Percentiles rank a stretch among this genome's conserved stretches.
Evolutionary conservation across 306 rosid species (phyloP).

Genomic region (Potentilla sterilis): DNA sequence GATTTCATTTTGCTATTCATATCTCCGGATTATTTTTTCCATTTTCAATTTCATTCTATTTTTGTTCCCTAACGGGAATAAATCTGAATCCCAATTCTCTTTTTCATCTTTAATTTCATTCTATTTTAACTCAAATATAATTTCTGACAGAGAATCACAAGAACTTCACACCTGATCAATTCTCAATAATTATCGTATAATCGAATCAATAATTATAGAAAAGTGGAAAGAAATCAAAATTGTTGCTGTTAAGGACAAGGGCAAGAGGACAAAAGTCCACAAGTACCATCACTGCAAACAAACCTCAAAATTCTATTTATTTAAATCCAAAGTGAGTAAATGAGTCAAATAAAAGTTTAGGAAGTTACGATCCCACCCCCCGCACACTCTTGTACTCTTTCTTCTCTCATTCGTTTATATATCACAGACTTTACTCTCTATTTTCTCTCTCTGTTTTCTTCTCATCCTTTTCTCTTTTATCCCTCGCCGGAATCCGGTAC

Average conservation of each 20-base stretch:
- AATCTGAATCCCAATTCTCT: too few species aligned
- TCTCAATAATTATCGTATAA: too few species aligned
- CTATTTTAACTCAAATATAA: too few species aligned
- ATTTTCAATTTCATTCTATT: too few species aligned
- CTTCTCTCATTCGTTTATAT: not conserved
- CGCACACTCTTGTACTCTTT: too few species aligned
- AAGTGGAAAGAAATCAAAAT: not conserved
- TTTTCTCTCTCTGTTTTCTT: not conserved
- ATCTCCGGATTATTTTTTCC: too few species aligned
- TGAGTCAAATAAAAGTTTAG: not conserved
- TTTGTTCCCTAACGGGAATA: too few species aligned
- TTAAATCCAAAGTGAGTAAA: not conserved
- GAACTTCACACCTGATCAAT: too few species aligned
- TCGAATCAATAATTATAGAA: too few species aligned
- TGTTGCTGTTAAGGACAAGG: not conserved
- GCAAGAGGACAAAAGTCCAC: not conserved
- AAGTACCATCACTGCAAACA: not conserved
- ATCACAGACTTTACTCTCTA: not conserved
- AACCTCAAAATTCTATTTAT: not conserved
- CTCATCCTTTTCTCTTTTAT: not conserved
- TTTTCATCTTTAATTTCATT: too few species aligned
- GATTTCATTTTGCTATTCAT: too few species aligned
- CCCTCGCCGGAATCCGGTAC: conserved; percentile 35
- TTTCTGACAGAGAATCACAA: too few species aligned
- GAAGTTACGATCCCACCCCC: not conserved